Evolutionary conservation across 768 basidiomycete species (phyloP).

Genomic region (Holtermannia corniformis): DNA sequence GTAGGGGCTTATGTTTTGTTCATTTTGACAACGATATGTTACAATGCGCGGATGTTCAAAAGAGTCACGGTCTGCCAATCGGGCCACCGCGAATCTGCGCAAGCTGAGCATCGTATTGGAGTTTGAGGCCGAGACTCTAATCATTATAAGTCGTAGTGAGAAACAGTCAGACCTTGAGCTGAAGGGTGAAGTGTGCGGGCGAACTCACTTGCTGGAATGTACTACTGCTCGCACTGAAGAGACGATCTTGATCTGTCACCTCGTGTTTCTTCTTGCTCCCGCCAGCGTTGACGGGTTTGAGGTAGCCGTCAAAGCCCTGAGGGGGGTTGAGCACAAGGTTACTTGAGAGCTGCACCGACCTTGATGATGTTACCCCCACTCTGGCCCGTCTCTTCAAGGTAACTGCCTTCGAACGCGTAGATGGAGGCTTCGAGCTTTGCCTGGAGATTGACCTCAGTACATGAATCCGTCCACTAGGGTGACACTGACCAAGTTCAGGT

Average conservation of each 20-base stretch:
- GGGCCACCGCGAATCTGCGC: not conserved
- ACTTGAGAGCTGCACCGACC: conserved; percentile 13
- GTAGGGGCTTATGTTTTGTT: too few relatives aligned
- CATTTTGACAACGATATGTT: not conserved
- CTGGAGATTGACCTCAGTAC: conserved; percentile 16
- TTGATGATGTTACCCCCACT: conserved; percentile 45
- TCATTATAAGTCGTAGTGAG: not conserved
- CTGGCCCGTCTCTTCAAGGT: conserved; percentile 40
- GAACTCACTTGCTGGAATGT: conserved; percentile 36
- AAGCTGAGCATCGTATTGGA: not conserved
- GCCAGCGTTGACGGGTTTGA: conserved; percentile 35
- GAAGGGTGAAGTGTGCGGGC: not conserved
- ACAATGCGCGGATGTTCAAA: too few relatives aligned
- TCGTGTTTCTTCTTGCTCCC: conserved; percentile 21
- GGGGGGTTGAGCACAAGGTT: not conserved
- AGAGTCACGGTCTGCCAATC: not conserved
- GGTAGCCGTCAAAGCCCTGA: conserved; percentile 42
- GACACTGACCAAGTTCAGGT: conserved; percentile 18
- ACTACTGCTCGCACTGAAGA: conserved; percentile 41
- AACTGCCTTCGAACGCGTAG: conserved; percentile 43
- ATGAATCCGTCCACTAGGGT: not conserved
- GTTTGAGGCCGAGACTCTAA: not conserved
- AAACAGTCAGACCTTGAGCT: not conserved
- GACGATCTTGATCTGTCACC: conserved; percentile 35
- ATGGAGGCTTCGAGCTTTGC: conserved; percentile 42